phyloP scores from a whole-genome alignment of 805 yeast species.

The Zygotorulaspora chibaensis region DNA sequence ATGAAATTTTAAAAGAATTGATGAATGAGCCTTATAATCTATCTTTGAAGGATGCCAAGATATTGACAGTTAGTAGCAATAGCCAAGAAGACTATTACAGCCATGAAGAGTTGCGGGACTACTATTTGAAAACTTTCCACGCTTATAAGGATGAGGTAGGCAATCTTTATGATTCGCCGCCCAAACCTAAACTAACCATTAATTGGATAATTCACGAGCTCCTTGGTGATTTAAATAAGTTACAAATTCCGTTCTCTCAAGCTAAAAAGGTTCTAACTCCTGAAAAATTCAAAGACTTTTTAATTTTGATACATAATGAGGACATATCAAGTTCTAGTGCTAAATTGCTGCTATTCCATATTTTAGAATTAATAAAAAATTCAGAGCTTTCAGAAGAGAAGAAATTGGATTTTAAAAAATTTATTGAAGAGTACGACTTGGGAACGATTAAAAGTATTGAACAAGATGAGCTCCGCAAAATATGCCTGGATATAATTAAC shows the following conservation, averaged over 20 bases:
- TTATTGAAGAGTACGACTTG: conserved; percentile 56
- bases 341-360: conserved; percentile 56
- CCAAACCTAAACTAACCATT: conserved; percentile 42
- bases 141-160: conserved; percentile 35
- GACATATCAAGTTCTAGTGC: conserved; percentile 64
- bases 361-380: conserved; percentile 48
- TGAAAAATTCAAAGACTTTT: conserved; percentile 48
- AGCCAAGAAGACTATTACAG: conserved; percentile 26
- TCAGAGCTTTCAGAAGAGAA: conserved; percentile 12
- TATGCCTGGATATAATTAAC: conserved; percentile 45
- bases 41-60: conserved; percentile 69
- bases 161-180: conserved; percentile 8
- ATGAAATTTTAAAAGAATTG: conserved; percentile 47
- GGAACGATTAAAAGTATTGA: conserved; percentile 33
- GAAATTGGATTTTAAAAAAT: conserved; percentile 32
- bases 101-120: conserved; percentile 42
- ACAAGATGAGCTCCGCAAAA: conserved; percentile 35
- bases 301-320: conserved; percentile 45
- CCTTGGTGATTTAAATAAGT: conserved; percentile 61
- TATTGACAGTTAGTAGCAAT: conserved; percentile 49
- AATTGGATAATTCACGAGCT: conserved; percentile 85
- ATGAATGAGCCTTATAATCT: conserved; percentile 48
- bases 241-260: conserved; percentile 36
- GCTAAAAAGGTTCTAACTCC: conserved; percentile 37
- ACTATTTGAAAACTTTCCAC: conserved; percentile 41